Evolutionary conservation across 805 yeast species (phyloP).

Genomic region (Lipomyces sp.): DNA sequence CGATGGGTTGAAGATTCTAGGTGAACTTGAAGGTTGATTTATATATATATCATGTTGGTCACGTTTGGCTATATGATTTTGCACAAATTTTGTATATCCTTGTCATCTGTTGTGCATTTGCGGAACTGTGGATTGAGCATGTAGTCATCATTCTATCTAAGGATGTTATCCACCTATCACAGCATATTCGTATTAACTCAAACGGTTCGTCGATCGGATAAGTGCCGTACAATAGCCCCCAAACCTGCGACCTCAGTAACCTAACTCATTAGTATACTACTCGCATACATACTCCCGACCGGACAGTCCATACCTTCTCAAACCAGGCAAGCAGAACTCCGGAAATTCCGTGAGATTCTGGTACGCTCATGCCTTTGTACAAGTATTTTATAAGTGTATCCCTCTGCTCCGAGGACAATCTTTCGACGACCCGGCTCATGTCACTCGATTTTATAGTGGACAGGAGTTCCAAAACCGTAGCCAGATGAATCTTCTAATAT

Average conservation of each 20-base stretch:
- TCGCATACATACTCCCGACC: not conserved
- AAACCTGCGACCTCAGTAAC: conserved; percentile 82
- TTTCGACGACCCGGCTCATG: conserved; percentile 62
- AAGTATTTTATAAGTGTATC: conserved; percentile 81
- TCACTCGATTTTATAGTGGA: conserved; percentile 70
- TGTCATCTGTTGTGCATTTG: not conserved
- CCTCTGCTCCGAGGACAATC: conserved; percentile 66
- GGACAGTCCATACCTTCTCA: conserved; percentile 58
- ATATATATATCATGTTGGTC: not conserved
- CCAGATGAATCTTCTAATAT: conserved; percentile 51
- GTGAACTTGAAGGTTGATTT: not conserved
- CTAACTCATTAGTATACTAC: conserved; percentile 8
- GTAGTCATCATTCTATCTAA: not conserved
- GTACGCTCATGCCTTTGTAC: conserved; percentile 80
- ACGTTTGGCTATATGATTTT: not conserved
- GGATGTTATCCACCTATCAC: conserved; percentile 1
- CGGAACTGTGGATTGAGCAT: not conserved
- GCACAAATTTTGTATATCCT: not conserved
- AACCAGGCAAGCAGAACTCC: conserved; percentile 88
- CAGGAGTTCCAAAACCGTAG: conserved; percentile 70
- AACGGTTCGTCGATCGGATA: conserved; percentile 83
- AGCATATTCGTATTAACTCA: conserved; percentile 42
- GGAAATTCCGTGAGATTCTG: conserved; percentile 61
- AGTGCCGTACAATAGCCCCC: conserved; percentile 84
- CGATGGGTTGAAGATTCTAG: conserved; percentile 20